Evolutionary conservation across 768 basidiomycete genomes (phyloP), one percentile per base, ranked within the genome.

Genomic region (Lactarius sanguifluus): DNA sequence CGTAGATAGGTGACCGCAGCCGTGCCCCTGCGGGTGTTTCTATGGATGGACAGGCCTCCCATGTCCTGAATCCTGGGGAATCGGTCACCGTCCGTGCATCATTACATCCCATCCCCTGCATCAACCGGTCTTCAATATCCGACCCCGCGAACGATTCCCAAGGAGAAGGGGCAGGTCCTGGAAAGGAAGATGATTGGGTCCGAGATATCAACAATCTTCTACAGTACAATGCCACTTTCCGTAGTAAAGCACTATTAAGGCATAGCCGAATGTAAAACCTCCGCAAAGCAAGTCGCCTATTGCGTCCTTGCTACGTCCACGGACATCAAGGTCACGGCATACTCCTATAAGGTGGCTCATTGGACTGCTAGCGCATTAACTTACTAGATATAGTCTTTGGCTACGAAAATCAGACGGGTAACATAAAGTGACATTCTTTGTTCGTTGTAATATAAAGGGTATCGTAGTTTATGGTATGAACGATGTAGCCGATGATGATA

Each of bases 111-210:
- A 93, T 98, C 10, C 96, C 96, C 0, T 98, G 95, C 76, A 91
- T 97, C 74, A 94, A 91, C 70, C 83, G 92, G 25, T 92, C 91
- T 25, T 92, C 90, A 2, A 90, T 91, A 65, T 81, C 85, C 4
- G 85, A 87, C 58, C 76, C 77, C 3, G 77, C 73, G 25, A 76
- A 81, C 54, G 78, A 79, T 65, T 61, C 64, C n/a, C 70, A 71
- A 28, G 81, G 78, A 58, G 88, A 90, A 76, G 90, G 90, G 32
- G 90, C 85, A 30, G 84, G 84, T 10, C 90, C 87, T 32, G 89
- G 91, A 13, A 91, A 90, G 73, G 91, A 92, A 71, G 92, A 94
- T 73, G 94, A 94, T 72, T 97, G 95, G 95, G 94, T 96, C n/a
- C 83, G 92, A 63, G 95, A 97, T 73, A 97, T 97, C 77, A 96